Percentiles rank a stretch among this genome's conserved stretches.
phyloP scores from a whole-genome alignment of 2,329 filamentous ascomycete species.

The Phyllosticta citrichinensis region DNA sequence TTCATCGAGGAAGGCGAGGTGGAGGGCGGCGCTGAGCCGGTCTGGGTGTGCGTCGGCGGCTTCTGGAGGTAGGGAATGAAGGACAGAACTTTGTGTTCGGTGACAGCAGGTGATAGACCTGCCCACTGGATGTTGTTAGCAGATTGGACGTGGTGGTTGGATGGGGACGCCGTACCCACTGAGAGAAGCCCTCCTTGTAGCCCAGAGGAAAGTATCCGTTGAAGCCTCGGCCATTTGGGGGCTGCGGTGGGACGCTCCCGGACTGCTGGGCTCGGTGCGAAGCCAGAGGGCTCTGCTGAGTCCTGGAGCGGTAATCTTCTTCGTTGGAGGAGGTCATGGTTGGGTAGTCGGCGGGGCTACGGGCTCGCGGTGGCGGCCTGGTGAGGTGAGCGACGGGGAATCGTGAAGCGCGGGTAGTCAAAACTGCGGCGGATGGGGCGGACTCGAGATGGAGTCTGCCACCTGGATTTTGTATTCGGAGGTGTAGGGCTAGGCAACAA shows the following conservation, averaged over 20 bases:
- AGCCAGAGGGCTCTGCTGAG: slow-evolving; percentile 39
- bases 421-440: not conserved
- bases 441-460: not conserved
- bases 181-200: slow-evolving; percentile 82
- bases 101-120: slow-evolving; percentile 66
- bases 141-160: not conserved
- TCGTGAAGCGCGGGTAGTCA: not conserved
- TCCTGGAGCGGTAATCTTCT: slow-evolving; percentile 6
- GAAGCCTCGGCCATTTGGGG: slow-evolving; percentile 23
- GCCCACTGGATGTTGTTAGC: slow-evolving; percentile 55
- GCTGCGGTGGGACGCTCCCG: slow-evolving; percentile 16
- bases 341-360: not conserved
- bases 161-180: slow-evolving; percentile 64
- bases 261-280: slow-evolving; percentile 36
- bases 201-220: slow-evolving; percentile 66
- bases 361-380: not conserved
- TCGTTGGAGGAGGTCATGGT: slow-evolving; percentile 6
- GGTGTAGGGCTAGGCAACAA: not conserved
- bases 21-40: slow-evolving; percentile 43
- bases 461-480: not conserved
- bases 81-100: slow-evolving; percentile 80
- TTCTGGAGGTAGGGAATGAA: slow-evolving; percentile 71
- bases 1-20: slow-evolving; percentile 31
- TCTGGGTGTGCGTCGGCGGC: slow-evolving; percentile 60
- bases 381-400: not conserved